phyloP scores from a whole-genome alignment of 176 grass and related monocot species.

The Oryza coarctata region DNA sequence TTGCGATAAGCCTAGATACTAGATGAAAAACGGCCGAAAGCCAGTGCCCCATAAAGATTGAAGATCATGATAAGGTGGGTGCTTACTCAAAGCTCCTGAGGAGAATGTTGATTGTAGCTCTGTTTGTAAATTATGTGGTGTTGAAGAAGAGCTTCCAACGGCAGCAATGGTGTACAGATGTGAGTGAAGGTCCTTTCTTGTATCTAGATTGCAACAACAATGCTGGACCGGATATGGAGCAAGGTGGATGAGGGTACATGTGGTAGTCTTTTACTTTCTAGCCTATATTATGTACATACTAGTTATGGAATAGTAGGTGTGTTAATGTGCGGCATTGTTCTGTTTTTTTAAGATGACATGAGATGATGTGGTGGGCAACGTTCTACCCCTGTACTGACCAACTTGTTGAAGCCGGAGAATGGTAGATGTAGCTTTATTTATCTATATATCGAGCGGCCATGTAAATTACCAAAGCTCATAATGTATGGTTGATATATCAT shows the following conservation, averaged over 20 bases:
- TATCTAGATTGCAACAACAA: background rate
- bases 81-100: slow-evolving; percentile 11
- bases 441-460: background rate
- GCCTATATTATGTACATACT: slow-evolving; percentile 43
- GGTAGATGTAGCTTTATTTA: background rate
- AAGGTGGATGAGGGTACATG: background rate
- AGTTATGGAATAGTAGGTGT: slow-evolving; percentile 14
- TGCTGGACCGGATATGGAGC: background rate
- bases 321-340: slow-evolving; percentile 13
- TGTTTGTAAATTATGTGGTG: background rate
- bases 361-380: background rate
- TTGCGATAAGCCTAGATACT: slow-evolving; percentile 38
- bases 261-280: background rate
- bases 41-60: background rate
- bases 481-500: no score
- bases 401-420: background rate
- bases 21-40: slow-evolving; percentile 1
- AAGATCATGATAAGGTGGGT: background rate
- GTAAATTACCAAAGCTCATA: background rate
- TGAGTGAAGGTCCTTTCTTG: background rate
- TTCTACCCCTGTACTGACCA: background rate
- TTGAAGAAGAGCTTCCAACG: slow-evolving; percentile 6
- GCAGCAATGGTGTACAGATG: slow-evolving; percentile 27
- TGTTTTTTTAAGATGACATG: no score
- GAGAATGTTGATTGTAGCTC: background rate